Evolutionary conservation across 768 basidiomycete genomes (phyloP).

Genomic region (Thelephora aurantiotincta): DNA sequence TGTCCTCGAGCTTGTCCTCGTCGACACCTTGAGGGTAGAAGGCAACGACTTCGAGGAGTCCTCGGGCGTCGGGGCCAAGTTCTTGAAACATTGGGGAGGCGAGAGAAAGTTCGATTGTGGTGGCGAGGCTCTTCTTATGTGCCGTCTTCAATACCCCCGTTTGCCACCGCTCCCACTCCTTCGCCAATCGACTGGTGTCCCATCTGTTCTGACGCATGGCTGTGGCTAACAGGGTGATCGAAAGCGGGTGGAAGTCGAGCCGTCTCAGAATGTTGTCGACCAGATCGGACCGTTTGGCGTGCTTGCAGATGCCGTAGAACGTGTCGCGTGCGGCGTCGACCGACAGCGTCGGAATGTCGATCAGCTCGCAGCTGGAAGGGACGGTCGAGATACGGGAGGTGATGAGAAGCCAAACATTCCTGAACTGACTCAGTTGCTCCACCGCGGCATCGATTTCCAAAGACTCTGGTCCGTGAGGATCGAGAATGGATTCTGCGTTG

Average conservation of each 20-base stretch:
- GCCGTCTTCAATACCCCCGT: background rate
- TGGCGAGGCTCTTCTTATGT: background rate
- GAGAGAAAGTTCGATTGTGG: background rate
- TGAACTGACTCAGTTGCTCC: background rate
- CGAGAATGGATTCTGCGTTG: background rate
- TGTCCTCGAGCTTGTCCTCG: background rate
- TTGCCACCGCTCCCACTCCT: background rate
- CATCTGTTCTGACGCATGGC: background rate
- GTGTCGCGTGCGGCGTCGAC: background rate
- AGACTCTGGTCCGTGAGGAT: background rate
- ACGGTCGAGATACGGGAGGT: background rate
- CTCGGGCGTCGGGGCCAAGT: background rate
- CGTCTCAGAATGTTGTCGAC: background rate
- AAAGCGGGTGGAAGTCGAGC: background rate
- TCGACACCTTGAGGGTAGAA: background rate
- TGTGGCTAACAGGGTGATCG: background rate
- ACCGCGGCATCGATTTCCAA: background rate
- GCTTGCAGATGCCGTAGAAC: background rate
- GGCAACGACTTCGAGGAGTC: background rate
- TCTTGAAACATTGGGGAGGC: background rate
- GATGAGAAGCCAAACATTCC: background rate
- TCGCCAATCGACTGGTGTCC: background rate
- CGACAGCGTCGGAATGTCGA: background rate
- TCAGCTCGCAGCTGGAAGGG: background rate
- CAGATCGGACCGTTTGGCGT: background rate